Evolutionary conservation across 768 basidiomycete species (phyloP).

Genomic region (Tylopilus vinaceipallidus): DNA sequence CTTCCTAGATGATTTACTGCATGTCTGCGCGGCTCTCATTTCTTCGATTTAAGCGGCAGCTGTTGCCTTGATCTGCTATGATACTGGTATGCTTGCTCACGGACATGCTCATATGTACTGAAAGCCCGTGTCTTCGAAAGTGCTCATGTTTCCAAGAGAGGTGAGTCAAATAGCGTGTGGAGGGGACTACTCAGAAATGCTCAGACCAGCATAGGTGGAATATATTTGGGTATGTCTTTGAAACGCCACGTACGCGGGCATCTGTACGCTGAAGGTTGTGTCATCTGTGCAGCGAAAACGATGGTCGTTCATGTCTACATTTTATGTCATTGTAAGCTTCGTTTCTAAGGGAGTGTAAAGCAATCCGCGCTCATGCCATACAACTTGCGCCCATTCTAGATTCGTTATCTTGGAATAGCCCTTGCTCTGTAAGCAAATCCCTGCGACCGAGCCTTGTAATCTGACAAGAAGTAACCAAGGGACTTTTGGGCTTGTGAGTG

Average conservation of each 20-base stretch:
- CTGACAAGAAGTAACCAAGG: slow-evolving; percentile 1
- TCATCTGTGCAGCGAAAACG: slow-evolving; percentile 2
- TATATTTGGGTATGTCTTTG: slow-evolving; percentile 18
- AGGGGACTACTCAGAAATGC: neutral
- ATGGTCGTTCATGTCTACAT: slow-evolving; percentile 14
- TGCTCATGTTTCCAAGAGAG: slow-evolving; percentile 22
- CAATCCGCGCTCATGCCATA: neutral
- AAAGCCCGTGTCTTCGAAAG: neutral
- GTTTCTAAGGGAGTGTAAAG: neutral
- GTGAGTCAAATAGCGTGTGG: slow-evolving; percentile 7
- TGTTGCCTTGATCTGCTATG: slow-evolving; percentile 16
- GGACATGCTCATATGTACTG: neutral
- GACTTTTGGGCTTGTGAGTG: slow-evolving; percentile 18
- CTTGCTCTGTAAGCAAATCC: slow-evolving; percentile 12
- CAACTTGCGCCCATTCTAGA: neutral
- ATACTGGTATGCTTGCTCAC: slow-evolving; percentile 2
- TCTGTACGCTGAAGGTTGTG: neutral
- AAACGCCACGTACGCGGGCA: too few species aligned
- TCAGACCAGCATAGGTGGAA: slow-evolving; percentile 12
- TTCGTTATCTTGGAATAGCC: slow-evolving; percentile 17
- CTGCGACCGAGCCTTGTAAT: neutral
- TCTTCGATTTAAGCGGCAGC: slow-evolving; percentile 9
- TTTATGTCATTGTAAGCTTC: slow-evolving; percentile 17
- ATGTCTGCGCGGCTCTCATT: neutral
- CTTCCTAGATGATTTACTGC: neutral